A percentile compares a stretch with the other conserved stretches of the same genome.
These are phyloP conservation scores for Phytophthora vignae DNA, from an alignment of 352 stramenopile genomes.

Conservation along the genomic window DNA sequence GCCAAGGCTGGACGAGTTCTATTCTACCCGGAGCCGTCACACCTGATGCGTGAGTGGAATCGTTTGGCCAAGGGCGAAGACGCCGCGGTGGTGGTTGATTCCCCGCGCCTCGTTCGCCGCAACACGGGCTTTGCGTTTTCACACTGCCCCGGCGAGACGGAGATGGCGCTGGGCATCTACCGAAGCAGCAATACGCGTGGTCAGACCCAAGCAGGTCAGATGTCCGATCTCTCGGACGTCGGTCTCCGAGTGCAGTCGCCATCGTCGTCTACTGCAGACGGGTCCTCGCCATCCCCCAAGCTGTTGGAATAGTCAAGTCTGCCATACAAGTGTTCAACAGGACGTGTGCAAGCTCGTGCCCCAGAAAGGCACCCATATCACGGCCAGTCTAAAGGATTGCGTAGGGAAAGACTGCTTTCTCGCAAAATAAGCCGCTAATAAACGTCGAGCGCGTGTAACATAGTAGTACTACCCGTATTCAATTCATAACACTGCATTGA, in stretches of 20 bases:
- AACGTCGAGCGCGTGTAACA: slow-evolving; percentile 39
- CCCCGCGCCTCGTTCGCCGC: slow-evolving; percentile 78
- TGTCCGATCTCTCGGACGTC: slow-evolving; percentile 44
- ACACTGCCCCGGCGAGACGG: slow-evolving; percentile 73
- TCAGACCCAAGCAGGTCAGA: slow-evolving; percentile 24
- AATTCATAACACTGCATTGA: not conserved
- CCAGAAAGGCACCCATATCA: not conserved
- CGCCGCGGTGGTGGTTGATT: slow-evolving; percentile 60
- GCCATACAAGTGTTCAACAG: slow-evolving; percentile 12
- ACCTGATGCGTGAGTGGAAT: slow-evolving; percentile 93
- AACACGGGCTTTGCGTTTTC: slow-evolving; percentile 92
- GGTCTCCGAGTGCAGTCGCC: slow-evolving; percentile 47
- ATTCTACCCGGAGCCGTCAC: slow-evolving; percentile 90
- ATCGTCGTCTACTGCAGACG: slow-evolving; percentile 63
- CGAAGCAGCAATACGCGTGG: slow-evolving; percentile 34
- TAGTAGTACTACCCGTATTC: slow-evolving; percentile 8
- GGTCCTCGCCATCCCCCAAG: slow-evolving; percentile 60
- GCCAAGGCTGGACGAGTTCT: slow-evolving; percentile 85
- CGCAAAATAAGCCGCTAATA: slow-evolving; percentile 29
- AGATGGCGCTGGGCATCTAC: slow-evolving; percentile 71
- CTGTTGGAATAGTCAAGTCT: slow-evolving; percentile 26
- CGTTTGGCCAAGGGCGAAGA: slow-evolving; percentile 83
- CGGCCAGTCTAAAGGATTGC: slow-evolving; percentile 12
- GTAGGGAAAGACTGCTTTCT: slow-evolving; percentile 29
- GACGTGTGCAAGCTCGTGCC: slow-evolving; percentile 2